Evolutionary conservation across 1,139 yeast species (phyloP), one percentile per base, ranked within the genome.

Genomic region (Blastobotrys proliferans): DNA sequence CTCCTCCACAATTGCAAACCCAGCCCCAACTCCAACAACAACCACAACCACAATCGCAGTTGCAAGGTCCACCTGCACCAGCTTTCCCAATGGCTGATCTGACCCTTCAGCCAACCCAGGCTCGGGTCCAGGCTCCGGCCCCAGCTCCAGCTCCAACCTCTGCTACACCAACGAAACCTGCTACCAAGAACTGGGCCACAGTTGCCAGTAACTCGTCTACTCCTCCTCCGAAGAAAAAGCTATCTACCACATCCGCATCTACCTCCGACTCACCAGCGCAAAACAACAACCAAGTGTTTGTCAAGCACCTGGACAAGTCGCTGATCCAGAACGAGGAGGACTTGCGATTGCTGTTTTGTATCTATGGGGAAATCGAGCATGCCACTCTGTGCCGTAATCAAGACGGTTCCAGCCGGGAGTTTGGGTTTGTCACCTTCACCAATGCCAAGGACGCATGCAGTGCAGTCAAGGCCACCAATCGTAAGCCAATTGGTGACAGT

Each of bases 371-470:
- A 16, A 32, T 41, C 32, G 30, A 32, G 20, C 18, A 31, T 21
- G 18, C 30, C 19, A 21, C 17, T 1, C 25, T 41, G 34, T 21
- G 40, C 19, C n/a, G n/a, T n/a, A n/a, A n/a, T n/a, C 17, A 32
- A 24, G 24, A 36, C 17, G 26, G 3, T 4, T 81, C 79, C 66
- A 85, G 95, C 44, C 82, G 83, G 72, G 95, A 95, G 54, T 88
- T 84, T 66, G 97, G 97, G 62, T 88, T 87, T 68, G 96, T 88
- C 58, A 85, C 95, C 67, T 88, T 81, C 79, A 79, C 94, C 42
- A 70, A 85, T 54, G 90, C 94, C 58, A 92, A 84, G 64, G 32
- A 22, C 9, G 43, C 38, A 10, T 9, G 14, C 8, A 20, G 2
- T n/a, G 43, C 43, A 11, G 27, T 34, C n/a, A 18, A 26, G 28